Conservation (phyloP, 202 grass and related monocot species). For the Zizania palustris region DNA sequence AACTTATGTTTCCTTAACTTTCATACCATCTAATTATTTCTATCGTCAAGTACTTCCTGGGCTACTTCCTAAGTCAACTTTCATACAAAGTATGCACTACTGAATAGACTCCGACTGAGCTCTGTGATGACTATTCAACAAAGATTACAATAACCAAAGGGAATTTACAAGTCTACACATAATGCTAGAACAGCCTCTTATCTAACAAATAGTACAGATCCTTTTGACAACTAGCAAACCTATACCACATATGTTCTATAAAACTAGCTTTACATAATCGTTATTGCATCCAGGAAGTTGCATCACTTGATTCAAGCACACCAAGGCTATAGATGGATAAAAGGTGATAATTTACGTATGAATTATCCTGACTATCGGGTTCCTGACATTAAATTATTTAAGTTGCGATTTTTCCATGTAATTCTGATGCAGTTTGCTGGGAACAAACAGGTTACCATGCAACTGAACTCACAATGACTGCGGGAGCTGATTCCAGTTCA, state of each 20-base stretch:
- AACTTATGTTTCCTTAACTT: background rate
- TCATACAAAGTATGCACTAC: constrained; percentile 20
- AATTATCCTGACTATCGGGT: constrained; percentile 35
- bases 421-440: background rate
- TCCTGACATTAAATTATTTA: constrained; percentile 43
- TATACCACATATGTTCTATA: constrained; percentile 46
- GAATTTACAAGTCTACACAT: constrained; percentile 33
- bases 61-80: too few relatives aligned
- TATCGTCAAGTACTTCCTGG: background rate
- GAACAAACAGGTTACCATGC: constrained; percentile 37
- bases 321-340: constrained; percentile 41
- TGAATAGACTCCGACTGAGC: constrained; percentile 12
- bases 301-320: constrained; percentile 46
- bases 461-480: constrained; percentile 71
- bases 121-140: constrained; percentile 31
- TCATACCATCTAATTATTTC: constrained; percentile 23
- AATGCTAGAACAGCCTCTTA: constrained; percentile 46
- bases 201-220: constrained; percentile 47
- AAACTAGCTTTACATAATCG: constrained; percentile 49
- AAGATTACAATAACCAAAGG: constrained; percentile 34
- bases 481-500: constrained; percentile 92
- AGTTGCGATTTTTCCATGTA: constrained; percentile 14
- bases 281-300: constrained; percentile 45
- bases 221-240: constrained; percentile 50
- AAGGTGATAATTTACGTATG: constrained; percentile 56